Evolutionary conservation across 1,284 basidiomycete species (phyloP).

Genomic region (Melampsora abietis-canadensis): DNA sequence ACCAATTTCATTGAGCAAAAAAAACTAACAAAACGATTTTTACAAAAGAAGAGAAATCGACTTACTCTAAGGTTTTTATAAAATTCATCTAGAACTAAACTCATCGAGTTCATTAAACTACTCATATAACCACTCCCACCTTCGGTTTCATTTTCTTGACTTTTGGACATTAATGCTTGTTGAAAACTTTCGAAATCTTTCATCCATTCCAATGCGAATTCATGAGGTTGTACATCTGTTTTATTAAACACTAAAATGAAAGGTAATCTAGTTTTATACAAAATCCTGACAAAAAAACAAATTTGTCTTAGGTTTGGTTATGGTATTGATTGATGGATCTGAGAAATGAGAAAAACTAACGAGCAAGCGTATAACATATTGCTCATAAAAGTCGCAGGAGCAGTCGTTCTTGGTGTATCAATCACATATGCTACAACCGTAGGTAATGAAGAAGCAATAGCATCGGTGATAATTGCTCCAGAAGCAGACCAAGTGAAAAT

Average conservation of each 20-base stretch:
- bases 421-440: constrained; percentile 95
- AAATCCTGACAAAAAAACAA: constrained; percentile 63
- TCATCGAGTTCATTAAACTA: constrained; percentile 98
- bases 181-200: constrained; percentile 80
- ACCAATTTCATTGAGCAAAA: constrained; percentile 7
- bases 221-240: constrained; percentile 82
- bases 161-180: constrained; percentile 55
- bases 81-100: constrained; percentile 94
- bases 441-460: constrained; percentile 87
- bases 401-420: constrained; percentile 89
- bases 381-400: constrained; percentile 98
- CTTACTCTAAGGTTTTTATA: constrained; percentile 88
- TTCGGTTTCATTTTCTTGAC: constrained; percentile 78
- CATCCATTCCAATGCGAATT: constrained; percentile 98
- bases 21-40: constrained; percentile 7
- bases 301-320: neutral
- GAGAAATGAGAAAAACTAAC: constrained; percentile 56
- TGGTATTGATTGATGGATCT: no score
- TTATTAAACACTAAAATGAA: constrained; percentile 99
- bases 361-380: constrained; percentile 99
- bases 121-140: constrained; percentile 78
- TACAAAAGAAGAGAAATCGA: constrained; percentile 16
- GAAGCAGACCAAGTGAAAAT: constrained; percentile 99
- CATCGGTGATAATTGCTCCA: constrained; percentile 96
- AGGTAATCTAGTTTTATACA: constrained; percentile 96